Evolutionary conservation across 345 rosid genomes (phyloP).

Genomic region (Corchorus olitorius): DNA sequence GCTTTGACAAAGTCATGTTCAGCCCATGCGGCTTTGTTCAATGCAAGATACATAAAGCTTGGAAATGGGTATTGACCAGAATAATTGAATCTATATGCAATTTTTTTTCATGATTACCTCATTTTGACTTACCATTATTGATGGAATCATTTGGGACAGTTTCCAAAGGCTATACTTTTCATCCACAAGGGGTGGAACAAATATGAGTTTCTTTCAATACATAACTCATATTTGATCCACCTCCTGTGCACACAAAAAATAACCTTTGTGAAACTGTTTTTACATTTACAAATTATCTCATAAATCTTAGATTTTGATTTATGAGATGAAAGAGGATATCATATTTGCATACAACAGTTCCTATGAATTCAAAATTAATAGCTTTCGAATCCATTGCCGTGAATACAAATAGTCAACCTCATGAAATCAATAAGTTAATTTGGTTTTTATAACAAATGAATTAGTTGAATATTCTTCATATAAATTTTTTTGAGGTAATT

Average conservation of each 20-base stretch:
- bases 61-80: not conserved
- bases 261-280: slow-evolving; percentile 12
- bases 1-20: not conserved
- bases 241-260: slow-evolving; percentile 37
- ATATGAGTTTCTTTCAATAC: slow-evolving; percentile 23
- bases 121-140: no score
- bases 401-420: not conserved
- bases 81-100: not conserved
- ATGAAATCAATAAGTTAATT: not conserved
- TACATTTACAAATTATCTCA: not conserved
- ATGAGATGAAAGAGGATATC: not conserved
- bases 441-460: not conserved
- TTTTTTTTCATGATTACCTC: no score
- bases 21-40: not conserved
- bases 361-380: no score
- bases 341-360: no score
- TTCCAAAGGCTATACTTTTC: slow-evolving; percentile 8
- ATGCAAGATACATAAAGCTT: not conserved
- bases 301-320: no score
- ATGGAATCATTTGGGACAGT: not conserved
- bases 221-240: slow-evolving; percentile 45
- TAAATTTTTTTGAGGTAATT: not conserved
- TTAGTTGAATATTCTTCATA: not conserved
- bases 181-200: slow-evolving; percentile 35
- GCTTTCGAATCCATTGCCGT: not conserved